These are phyloP conservation scores for Tetrahymena malaccensis DNA, from an alignment of 73 alveolate genomes.

Conservation along the genomic window DNA sequence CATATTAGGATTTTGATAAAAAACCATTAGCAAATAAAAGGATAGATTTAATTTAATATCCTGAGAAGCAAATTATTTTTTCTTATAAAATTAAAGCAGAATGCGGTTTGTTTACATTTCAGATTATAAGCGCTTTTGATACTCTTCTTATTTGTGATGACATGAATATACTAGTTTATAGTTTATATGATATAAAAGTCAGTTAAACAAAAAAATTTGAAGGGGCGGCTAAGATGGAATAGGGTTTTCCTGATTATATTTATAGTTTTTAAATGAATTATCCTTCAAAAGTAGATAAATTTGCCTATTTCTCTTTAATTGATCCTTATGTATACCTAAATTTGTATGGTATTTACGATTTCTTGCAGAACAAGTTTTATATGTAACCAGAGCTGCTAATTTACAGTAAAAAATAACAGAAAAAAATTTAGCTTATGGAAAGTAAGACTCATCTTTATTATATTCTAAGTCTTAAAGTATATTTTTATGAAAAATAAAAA, in stretches of 20 bases:
- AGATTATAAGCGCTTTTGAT: background rate
- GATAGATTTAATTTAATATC: background rate
- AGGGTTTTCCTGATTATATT: background rate
- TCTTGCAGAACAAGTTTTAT: background rate
- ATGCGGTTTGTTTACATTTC: background rate
- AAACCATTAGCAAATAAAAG: background rate
- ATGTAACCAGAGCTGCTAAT: background rate
- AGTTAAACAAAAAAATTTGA: background rate
- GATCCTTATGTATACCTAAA: background rate
- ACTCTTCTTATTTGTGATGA: background rate
- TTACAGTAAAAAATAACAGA: background rate
- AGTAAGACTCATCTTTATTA: background rate
- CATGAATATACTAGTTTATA: background rate
- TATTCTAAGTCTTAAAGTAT: background rate
- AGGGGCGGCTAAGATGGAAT: background rate
- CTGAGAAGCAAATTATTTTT: background rate
- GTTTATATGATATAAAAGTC: background rate
- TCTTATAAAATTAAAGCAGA: background rate
- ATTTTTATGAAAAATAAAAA: background rate
- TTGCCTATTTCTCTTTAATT: background rate
- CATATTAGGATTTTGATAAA: background rate
- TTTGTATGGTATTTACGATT: background rate
- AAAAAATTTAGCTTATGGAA: background rate
- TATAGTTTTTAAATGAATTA: background rate
- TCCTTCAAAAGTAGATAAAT: background rate